These are phyloP conservation scores for Camellia lanceoleosa DNA, from an alignment of 148 eudicot genomes.

Conservation along the genomic window DNA sequence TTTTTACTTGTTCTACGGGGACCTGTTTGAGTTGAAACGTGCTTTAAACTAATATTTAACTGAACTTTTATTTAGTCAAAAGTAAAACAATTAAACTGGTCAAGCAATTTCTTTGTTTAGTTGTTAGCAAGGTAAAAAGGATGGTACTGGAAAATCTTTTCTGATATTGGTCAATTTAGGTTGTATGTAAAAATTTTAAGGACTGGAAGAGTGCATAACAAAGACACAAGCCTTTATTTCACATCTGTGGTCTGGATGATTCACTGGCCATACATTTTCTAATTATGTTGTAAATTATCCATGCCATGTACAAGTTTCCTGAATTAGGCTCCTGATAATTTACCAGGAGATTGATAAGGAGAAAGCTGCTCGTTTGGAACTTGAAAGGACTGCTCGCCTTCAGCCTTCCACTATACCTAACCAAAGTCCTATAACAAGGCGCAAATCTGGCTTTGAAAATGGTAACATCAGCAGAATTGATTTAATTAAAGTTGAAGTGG, in stretches of 20 bases:
- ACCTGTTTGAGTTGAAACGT: too few relatives aligned
- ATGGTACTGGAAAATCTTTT: too few relatives aligned
- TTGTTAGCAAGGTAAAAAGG: too few relatives aligned
- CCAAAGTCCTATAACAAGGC: conserved; percentile 49
- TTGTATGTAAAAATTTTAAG: too few relatives aligned
- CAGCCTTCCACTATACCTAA: conserved; percentile 53
- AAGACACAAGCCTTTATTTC: not conserved
- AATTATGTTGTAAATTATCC: not conserved
- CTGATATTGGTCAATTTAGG: too few relatives aligned
- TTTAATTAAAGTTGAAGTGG: not conserved
- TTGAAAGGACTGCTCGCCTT: conserved; percentile 65
- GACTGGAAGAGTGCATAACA: too few relatives aligned
- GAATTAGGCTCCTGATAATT: not conserved
- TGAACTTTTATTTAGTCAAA: too few relatives aligned
- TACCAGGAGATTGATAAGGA: conserved; percentile 81
- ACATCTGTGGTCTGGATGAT: not conserved
- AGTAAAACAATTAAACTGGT: too few relatives aligned
- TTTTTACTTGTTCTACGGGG: too few relatives aligned
- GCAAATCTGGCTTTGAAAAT: conserved; percentile 63
- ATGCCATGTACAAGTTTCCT: conserved; percentile 1
- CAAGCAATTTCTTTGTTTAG: too few relatives aligned
- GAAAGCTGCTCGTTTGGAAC: conserved; percentile 72
- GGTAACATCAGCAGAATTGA: conserved; percentile 35
- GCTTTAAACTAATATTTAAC: too few relatives aligned
- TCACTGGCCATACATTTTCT: not conserved